Evolutionary conservation across 306 rosid genomes (phyloP).

Genomic region (Betula pendula): DNA sequence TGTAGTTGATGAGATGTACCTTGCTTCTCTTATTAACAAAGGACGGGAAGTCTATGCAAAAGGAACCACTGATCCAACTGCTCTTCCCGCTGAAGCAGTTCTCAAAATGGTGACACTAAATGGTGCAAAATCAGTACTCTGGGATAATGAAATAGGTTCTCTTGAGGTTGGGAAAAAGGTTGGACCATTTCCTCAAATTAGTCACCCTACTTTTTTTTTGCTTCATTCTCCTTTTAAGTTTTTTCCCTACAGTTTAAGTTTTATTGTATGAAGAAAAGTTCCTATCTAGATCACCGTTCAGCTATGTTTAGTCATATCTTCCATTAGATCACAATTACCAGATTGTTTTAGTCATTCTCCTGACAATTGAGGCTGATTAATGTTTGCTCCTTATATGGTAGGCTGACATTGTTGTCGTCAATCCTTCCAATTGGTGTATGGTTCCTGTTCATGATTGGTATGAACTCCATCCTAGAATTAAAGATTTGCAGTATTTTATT

Average conservation of each 20-base stretch:
- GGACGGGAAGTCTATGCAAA: slow-evolving; percentile 62
- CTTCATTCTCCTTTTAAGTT: slow-evolving; percentile 11
- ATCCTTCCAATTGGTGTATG: slow-evolving; percentile 79
- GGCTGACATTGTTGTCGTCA: slow-evolving; percentile 82
- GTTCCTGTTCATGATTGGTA: slow-evolving; percentile 83
- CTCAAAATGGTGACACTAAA: slow-evolving; percentile 69
- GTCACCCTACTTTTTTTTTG: slow-evolving; percentile 13
- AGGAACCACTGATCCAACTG: slow-evolving; percentile 77
- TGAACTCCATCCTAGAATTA: slow-evolving; percentile 11
- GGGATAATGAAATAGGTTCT: slow-evolving; percentile 83
- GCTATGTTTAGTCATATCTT: background rate
- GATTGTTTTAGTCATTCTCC: background rate
- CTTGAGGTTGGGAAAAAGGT: slow-evolving; percentile 95
- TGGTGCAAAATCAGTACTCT: slow-evolving; percentile 79
- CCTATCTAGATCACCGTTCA: background rate
- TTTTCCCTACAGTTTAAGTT: background rate
- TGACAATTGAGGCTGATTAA: slow-evolving; percentile 29
- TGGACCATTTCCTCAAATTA: slow-evolving; percentile 25
- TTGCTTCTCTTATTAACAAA: slow-evolving; percentile 87
- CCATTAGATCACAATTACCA: background rate
- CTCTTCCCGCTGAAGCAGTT: slow-evolving; percentile 69
- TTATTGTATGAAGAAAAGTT: background rate
- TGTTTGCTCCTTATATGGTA: slow-evolving; percentile 34
- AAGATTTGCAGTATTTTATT: slow-evolving; percentile 14
- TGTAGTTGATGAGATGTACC: slow-evolving; percentile 91